Evolutionary conservation across 2,329 filamentous ascomycete genomes (phyloP), one percentile per base, ranked within the genome.

Genomic region (Thelonectria discophora): DNA sequence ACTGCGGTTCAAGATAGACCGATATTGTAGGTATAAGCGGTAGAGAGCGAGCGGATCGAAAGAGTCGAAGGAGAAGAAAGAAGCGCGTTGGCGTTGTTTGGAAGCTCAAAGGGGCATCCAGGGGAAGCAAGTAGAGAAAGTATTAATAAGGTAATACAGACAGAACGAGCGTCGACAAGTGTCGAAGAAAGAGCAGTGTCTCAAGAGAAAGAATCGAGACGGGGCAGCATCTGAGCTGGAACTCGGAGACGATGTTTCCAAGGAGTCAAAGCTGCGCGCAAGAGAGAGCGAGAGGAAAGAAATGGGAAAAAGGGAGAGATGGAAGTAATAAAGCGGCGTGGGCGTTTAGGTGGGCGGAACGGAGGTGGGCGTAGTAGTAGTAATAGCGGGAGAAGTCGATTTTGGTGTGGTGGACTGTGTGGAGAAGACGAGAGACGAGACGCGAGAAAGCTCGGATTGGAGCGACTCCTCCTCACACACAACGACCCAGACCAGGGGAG

Each of bases 151-250:
- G 67, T 64, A 68, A 69, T 74, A 74, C 59, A 69, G 60, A 61
- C 58, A 64, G 69, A 76, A 75, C 66, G 74, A 75, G 68, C 60
- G 74, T 74, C 69, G 69, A 70, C 69, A 64, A 68, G 71, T 64
- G 68, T 57, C 65, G 63, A 70, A 70, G 62, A 64, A 72, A 64
- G 60, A 65, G 54, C 62, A 55, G 65, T 37, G 34, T 70, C 69
- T 74, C 64, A 73, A 71, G 67, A 67, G 69, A 63, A 69, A 65
- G 62, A 68, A 68, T 62, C 57, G 57, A 69, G 66, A 64, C 68
- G 60, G 58, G 65, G 66, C 68, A 62, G 67, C 69, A 75, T 75
- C 72, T 67, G 68, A 70, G 67, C 65, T 67, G 69, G 63, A 69
- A 65, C 56, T 65, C 63, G 63, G 60, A 69, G 55, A 65, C 69